Evolutionary conservation across 1,284 basidiomycete genomes (phyloP).

Genomic region (Phylloboletellus chloephorus): DNA sequence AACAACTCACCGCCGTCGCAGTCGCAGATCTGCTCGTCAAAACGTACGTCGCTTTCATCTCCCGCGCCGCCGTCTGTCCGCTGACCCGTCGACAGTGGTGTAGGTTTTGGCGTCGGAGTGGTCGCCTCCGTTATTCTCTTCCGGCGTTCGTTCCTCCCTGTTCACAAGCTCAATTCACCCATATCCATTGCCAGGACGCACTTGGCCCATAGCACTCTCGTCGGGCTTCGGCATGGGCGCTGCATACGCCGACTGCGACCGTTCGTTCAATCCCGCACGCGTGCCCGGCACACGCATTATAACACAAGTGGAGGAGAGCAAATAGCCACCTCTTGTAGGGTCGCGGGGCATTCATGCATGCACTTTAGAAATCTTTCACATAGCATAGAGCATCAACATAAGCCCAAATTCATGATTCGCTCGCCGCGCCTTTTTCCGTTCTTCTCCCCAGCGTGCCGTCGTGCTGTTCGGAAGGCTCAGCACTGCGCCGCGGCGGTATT

Average conservation of each 20-base stretch:
- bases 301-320: slow-evolving; percentile 29
- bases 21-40: slow-evolving; percentile 79
- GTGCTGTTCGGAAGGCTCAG: not conserved
- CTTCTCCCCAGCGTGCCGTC: slow-evolving; percentile 1
- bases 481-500: slow-evolving; percentile 21
- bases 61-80: not conserved
- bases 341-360: slow-evolving; percentile 4
- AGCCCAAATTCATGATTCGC: slow-evolving; percentile 5
- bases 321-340: slow-evolving; percentile 10
- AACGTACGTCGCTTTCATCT: slow-evolving; percentile 45
- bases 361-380: slow-evolving; percentile 13
- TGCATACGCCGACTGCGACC: slow-evolving; percentile 94
- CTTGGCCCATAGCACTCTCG: slow-evolving; percentile 91
- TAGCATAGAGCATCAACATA: slow-evolving; percentile 13
- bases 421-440: slow-evolving; percentile 21
- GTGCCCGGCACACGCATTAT: slow-evolving; percentile 86
- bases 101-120: slow-evolving; percentile 93
- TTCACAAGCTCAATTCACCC: slow-evolving; percentile 10
- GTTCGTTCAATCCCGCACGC: slow-evolving; percentile 91
- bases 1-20: slow-evolving; percentile 27
- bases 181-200: slow-evolving; percentile 69
- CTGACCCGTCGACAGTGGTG: slow-evolving; percentile 58
- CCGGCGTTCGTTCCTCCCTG: slow-evolving; percentile 66
- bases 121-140: slow-evolving; percentile 93
- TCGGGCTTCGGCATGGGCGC: slow-evolving; percentile 88